Evolutionary conservation across 2,329 filamentous ascomycete species (phyloP), one percentile per base, ranked within the genome.

Genomic region (Penicillium sp.): DNA sequence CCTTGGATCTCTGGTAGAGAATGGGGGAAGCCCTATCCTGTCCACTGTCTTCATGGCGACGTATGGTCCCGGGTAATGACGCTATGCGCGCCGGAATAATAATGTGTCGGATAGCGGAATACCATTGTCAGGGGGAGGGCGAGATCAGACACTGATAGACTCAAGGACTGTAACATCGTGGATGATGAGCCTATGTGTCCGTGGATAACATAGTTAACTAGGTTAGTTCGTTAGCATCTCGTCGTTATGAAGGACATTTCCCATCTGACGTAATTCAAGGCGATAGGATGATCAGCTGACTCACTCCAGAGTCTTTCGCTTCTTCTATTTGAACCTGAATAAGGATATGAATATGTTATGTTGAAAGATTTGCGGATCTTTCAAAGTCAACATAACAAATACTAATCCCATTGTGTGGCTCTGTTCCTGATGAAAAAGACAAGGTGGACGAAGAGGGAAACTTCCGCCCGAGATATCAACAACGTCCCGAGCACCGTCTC

Each of bases 41-140:
- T 40, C 44, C 47, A 28, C 40, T 23, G 41, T 28, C 35, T 50
- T 36, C 31, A 39, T 43, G 27, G 31, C 35, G 43, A 34, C 39
- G 1, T 22, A 6, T 45, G 18, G 48, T 38, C 38, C 20, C 50
- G 37, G 42, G 28, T 42, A 26, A 52, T 58, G 48, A 53, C 52
- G 50, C 51, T 50, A 58, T 48, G 46, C 31, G 39, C 34, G 44
- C 39, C 44, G 43, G 6, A 29, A 20, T 20, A 20, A 20, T 2
- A 49, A 36, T 40, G 34, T 10, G 38, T 31, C 38, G 31, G 26
- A 31, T 46, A 49, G 52, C 31, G 40, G 49, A 32, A 42, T 40
- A 28, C 42, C 20, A 27, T 36, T 31, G 39, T 14, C 29, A 11
- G 32, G 20, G 16, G 18, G 23, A 13, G 23, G 28, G 31, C 46